phyloP scores from a whole-genome alignment of 1,139 yeast species.

The Sugiyamaella sp. region DNA sequence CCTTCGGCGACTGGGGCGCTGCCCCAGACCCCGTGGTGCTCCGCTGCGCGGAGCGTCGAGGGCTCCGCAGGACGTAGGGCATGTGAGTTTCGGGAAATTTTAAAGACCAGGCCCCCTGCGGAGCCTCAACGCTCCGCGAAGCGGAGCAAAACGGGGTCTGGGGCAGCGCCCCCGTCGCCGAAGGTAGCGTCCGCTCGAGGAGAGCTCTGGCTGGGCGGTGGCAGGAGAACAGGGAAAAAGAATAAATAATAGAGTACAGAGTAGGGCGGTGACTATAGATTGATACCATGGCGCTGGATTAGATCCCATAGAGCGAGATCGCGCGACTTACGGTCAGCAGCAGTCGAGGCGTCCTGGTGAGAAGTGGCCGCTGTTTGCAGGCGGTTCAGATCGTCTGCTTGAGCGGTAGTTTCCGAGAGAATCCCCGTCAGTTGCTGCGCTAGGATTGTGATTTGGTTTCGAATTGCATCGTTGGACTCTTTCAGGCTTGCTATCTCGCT shows the following conservation, averaged over 20 bases:
- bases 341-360: slow-evolving; percentile 27
- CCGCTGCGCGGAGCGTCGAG: too few relatives aligned
- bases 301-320: slow-evolving; percentile 13
- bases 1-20: background rate
- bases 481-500: slow-evolving; percentile 34
- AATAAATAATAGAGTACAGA: too few relatives aligned
- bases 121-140: too few relatives aligned
- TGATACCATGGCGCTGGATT: background rate
- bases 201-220: too few relatives aligned
- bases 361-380: slow-evolving; percentile 27
- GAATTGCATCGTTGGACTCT: slow-evolving; percentile 33
- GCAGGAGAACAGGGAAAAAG: background rate
- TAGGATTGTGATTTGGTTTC: slow-evolving; percentile 31
- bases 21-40: background rate
- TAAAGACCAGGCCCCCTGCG: background rate
- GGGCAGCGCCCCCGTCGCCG: background rate
- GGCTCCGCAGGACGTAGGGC: too few relatives aligned
- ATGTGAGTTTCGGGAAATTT: too few relatives aligned
- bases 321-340: slow-evolving; percentile 14
- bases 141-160: background rate
- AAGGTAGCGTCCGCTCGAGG: too few relatives aligned
- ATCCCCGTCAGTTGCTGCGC: slow-evolving; percentile 29
- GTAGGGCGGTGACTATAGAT: too few relatives aligned
- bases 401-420: slow-evolving; percentile 15
- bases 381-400: slow-evolving; percentile 5